phyloP scores from a whole-genome alignment of 139 green algal species.

The Micromonas commoda region DNA sequence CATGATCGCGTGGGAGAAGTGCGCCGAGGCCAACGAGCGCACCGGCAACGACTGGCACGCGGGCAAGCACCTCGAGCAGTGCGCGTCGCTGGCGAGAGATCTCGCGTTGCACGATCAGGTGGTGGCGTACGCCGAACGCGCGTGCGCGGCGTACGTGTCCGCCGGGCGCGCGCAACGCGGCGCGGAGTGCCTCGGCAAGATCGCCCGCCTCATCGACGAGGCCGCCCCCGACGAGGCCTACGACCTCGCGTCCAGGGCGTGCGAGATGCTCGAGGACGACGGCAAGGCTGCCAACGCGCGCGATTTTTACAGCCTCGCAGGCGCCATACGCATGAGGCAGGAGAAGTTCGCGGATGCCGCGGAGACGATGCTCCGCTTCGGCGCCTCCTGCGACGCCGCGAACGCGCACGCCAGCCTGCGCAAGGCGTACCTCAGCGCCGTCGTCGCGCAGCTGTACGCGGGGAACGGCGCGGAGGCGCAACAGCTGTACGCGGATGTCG shows the following conservation, averaged over 20 bases:
- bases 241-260: neutral
- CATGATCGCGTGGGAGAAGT: neutral
- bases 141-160: neutral
- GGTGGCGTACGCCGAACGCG: neutral
- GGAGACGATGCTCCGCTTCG: neutral
- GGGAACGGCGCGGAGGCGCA: constrained; percentile 2
- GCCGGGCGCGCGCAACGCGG: neutral
- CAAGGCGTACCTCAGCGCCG: constrained; percentile 11
- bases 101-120: neutral
- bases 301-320: neutral
- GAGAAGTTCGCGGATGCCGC: neutral
- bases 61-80: neutral
- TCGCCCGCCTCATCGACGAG: neutral
- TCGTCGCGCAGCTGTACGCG: constrained; percentile 10
- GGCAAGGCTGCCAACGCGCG: constrained; percentile 1
- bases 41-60: neutral
- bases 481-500: neutral
- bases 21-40: neutral
- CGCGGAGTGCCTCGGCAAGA: neutral
- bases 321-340: neutral
- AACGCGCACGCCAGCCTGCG: neutral
- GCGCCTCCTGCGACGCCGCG: neutral
- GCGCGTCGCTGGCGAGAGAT: neutral
- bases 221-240: neutral
- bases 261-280: constrained; percentile 2